Percentiles rank a stretch among this genome's conserved stretches.
Evolutionary conservation across 768 basidiomycete genomes (phyloP).

Genomic region (Leucosporidium creatinivorum): DNA sequence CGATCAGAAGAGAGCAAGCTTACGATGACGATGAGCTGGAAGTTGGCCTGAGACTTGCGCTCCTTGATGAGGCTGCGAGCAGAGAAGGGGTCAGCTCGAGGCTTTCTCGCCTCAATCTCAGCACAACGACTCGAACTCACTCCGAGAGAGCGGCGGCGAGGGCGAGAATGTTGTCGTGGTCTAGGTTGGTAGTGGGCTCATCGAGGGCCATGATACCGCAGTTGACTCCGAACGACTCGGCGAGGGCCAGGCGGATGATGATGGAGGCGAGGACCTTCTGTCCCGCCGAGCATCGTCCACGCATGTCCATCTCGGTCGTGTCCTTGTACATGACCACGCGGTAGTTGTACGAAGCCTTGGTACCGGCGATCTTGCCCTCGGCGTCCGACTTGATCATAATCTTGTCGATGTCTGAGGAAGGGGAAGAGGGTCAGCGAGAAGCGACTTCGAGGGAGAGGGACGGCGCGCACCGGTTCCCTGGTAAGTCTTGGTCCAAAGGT

Average conservation of each 20-base stretch:
- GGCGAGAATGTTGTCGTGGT: conserved; percentile 91
- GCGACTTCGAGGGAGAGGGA: conserved; percentile 13
- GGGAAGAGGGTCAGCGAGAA: neutral
- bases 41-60: conserved; percentile 71
- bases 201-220: conserved; percentile 96
- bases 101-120: neutral
- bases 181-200: conserved; percentile 95
- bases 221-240: conserved; percentile 94
- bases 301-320: conserved; percentile 99
- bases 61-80: conserved; percentile 78
- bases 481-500: conserved; percentile 97
- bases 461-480: conserved; percentile 76
- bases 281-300: conserved; percentile 93
- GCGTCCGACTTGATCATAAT: conserved; percentile 91
- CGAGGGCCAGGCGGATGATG: conserved; percentile 91
- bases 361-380: conserved; percentile 67
- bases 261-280: conserved; percentile 99
- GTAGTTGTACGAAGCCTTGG: conserved; percentile 86
- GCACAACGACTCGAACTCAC: conserved; percentile 52
- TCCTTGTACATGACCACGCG: conserved; percentile 99
- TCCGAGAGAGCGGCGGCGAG: conserved; percentile 84
- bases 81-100: neutral
- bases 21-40: conserved; percentile 84
- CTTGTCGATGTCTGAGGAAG: conserved; percentile 77
- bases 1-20: too few species aligned